These are phyloP conservation scores for Amylostereum areolatum DNA, from an alignment of 1,284 basidiomycete species.

Conservation along the genomic window DNA sequence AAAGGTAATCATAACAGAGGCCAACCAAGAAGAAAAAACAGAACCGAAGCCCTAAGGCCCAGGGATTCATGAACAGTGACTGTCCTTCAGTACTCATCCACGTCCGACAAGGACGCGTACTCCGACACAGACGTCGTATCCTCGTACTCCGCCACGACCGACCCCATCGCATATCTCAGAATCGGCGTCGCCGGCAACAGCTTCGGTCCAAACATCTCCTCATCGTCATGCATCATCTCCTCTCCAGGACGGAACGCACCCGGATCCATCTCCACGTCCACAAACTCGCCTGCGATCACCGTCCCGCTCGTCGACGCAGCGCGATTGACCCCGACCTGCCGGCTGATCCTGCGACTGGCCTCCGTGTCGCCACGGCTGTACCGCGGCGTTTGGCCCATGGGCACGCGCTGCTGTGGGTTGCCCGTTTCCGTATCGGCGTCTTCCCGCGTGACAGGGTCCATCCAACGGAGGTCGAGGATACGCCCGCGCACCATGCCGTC, in stretches of 20 bases:
- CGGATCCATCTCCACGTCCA: conserved; percentile 23
- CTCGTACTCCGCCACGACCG: conserved; percentile 74
- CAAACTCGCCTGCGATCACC: conserved; percentile 25
- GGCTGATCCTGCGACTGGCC: conserved; percentile 14
- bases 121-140: conserved; percentile 67
- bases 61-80: background rate
- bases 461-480: conserved; percentile 73
- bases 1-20: too few relatives aligned
- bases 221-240: conserved; percentile 28
- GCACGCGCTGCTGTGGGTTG: too few relatives aligned
- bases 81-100: conserved; percentile 57
- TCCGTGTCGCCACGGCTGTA: too few relatives aligned
- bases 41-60: too few relatives aligned
- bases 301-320: conserved; percentile 31
- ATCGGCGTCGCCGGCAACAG: conserved; percentile 70
- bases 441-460: conserved; percentile 49
- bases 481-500: conserved; percentile 76
- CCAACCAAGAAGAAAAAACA: too few relatives aligned
- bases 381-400: too few relatives aligned
- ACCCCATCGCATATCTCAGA: conserved; percentile 73
- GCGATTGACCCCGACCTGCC: conserved; percentile 25
- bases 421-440: conserved; percentile 8
- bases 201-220: conserved; percentile 64
- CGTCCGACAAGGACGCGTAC: conserved; percentile 64
- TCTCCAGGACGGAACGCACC: conserved; percentile 24